Conservation (phyloP, 2,329 filamentous ascomycete species). For the Curvularia spicifera region DNA sequence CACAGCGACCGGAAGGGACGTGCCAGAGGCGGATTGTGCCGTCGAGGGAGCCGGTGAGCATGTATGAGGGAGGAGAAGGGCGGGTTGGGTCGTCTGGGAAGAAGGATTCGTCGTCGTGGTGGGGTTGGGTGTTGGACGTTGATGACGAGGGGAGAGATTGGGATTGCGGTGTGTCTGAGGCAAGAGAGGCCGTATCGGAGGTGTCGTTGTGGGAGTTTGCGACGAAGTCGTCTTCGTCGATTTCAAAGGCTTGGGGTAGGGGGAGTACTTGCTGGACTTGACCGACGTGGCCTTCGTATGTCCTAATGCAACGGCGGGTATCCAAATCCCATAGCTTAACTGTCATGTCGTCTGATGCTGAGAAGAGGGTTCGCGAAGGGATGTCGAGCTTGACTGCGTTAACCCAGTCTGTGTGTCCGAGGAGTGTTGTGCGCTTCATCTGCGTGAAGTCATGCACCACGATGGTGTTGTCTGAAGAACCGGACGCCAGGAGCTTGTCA, state of each 20-base stretch:
- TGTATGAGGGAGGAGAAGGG: slow-evolving; percentile 82
- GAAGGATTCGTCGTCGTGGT: slow-evolving; percentile 44
- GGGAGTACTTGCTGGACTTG: slow-evolving; percentile 92
- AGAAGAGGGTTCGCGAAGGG: slow-evolving; percentile 82
- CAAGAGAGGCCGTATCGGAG: slow-evolving; percentile 46
- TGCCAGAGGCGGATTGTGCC: slow-evolving; percentile 94
- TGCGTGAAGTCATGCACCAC: slow-evolving; percentile 92
- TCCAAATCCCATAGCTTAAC: slow-evolving; percentile 94
- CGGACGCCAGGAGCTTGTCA: slow-evolving; percentile 81
- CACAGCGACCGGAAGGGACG: slow-evolving; percentile 77
- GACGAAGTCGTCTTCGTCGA: slow-evolving; percentile 71
- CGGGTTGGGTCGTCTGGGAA: slow-evolving; percentile 69
- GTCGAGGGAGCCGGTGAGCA: slow-evolving; percentile 90
- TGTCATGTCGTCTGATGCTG: slow-evolving; percentile 90
- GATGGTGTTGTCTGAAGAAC: slow-evolving; percentile 86
- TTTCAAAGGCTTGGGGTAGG: slow-evolving; percentile 86
- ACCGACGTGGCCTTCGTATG: slow-evolving; percentile 88
- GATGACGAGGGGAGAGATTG: slow-evolving; percentile 18
- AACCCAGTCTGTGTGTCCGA: slow-evolving; percentile 92
- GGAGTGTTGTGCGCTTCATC: slow-evolving; percentile 78
- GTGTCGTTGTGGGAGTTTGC: slow-evolving; percentile 63
- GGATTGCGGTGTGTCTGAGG: slow-evolving; percentile 31
- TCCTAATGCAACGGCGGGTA: slow-evolving; percentile 75
- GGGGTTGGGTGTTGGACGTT: not conserved
- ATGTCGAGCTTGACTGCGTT: slow-evolving; percentile 92